Base-by-base conservation (phyloP, 768 basidiomycete genomes). In the Punctularia strigosozonata region DNA sequence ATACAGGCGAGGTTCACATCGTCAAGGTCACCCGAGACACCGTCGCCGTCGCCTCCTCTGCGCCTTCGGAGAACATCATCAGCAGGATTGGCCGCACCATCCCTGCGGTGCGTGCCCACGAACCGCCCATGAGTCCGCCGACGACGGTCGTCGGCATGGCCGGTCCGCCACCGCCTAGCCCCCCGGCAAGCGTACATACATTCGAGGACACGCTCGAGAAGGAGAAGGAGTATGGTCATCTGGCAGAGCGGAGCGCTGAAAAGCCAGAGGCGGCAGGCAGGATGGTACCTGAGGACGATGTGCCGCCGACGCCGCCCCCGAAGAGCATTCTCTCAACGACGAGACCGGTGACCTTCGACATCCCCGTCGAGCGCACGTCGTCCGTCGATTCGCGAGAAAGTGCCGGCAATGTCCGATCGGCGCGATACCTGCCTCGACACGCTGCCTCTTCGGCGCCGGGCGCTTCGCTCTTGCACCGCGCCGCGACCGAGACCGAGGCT, bases 131-230 rank as follows among this genome's bases (percentile, higher is more conserved):
- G 48, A 49, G 28, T 32, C 33, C 6, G 34, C 30, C 23, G 14
- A 44, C 38, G 33, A 46, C 45, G 34, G 40, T 26, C 14, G 50
- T 49, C 25, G 42, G 41, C 25, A 57, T 56, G 45, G 38, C 57
- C 31, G 75, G 76, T n/a, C 76, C 75, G 6, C 74, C 73, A 0
- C 75, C 74, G 2, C 74, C 77, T 7, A 76, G 69, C 0, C 67
- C 67, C 1, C 68, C 67, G 7, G 65, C 66, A 17, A 70, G 68
- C 48, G 56, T 44, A 19, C 54, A 51, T n/a, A n/a, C n/a, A n/a
- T n/a, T n/a, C n/a, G n/a, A n/a, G n/a, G n/a, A n/a, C n/a, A n/a
- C n/a, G n/a, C n/a, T n/a, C 26, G 46, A 43, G 26, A 48, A 45
- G 5, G 49, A 42, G 4, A 37, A 47, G 12, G 26, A 42, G 7